These are phyloP conservation scores for Elsinoe perseae DNA, from an alignment of 2,329 filamentous ascomycete genomes.

Conservation along the genomic window DNA sequence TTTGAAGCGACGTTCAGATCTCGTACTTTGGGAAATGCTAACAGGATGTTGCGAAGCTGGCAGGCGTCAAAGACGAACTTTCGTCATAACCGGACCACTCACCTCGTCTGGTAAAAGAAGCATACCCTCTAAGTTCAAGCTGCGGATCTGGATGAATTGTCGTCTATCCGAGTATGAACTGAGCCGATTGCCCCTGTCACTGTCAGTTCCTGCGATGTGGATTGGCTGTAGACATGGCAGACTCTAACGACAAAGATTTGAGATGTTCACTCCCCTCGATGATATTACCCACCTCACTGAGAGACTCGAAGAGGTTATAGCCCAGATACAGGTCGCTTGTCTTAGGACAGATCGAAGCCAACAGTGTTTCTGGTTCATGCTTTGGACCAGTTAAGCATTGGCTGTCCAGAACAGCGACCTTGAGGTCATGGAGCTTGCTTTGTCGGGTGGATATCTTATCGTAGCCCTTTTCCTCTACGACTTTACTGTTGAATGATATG, in stretches of 20 bases:
- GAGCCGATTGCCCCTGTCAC: constrained; percentile 63
- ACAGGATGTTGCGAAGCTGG: constrained; percentile 30
- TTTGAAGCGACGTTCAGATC: constrained; percentile 42
- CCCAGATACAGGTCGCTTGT: constrained; percentile 73
- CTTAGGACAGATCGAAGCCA: constrained; percentile 50
- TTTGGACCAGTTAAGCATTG: constrained; percentile 33
- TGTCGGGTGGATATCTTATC: constrained; percentile 81
- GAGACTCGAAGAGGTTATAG: constrained; percentile 33
- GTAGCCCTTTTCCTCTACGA: constrained; percentile 89
- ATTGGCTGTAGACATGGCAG: constrained; percentile 27
- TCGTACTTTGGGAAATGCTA: constrained; percentile 50
- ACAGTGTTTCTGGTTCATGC: constrained; percentile 33
- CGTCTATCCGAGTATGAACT: constrained; percentile 24
- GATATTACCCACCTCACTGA: not conserved
- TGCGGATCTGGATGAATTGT: constrained; percentile 31
- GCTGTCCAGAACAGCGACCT: constrained; percentile 74
- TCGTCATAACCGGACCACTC: not conserved
- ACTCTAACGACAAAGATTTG: constrained; percentile 64
- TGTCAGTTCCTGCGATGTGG: not conserved
- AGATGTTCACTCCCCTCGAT: constrained; percentile 38
- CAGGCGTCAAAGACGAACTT: not conserved
- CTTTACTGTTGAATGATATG: constrained; percentile 69
- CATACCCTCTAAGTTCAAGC: constrained; percentile 43
- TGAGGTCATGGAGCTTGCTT: constrained; percentile 68
- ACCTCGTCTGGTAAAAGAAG: constrained; percentile 34